These are phyloP conservation scores for Thelonectria discophora DNA, from an alignment of 2,329 filamentous ascomycete genomes.

Conservation along the genomic window DNA sequence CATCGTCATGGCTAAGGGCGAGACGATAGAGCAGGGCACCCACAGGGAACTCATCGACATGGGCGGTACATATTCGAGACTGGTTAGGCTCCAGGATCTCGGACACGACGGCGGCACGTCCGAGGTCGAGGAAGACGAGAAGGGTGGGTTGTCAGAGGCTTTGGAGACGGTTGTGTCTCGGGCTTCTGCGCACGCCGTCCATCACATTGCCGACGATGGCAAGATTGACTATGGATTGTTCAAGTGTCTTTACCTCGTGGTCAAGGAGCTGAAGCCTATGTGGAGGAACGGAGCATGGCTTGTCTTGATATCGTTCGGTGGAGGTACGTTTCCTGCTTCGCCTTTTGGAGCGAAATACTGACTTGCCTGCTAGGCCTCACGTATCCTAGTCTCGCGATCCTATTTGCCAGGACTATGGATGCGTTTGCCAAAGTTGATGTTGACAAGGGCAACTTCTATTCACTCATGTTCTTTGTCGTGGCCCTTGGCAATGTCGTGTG, in stretches of 20 bases:
- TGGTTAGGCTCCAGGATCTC: constrained; percentile 58
- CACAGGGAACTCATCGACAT: constrained; percentile 64
- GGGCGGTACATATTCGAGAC: constrained; percentile 58
- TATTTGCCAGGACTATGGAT: constrained; percentile 52
- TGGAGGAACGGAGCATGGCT: constrained; percentile 37
- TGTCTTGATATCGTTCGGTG: constrained; percentile 38
- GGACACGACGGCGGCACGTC: constrained; percentile 27
- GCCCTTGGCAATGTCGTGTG: constrained; percentile 56
- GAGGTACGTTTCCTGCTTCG: constrained; percentile 35
- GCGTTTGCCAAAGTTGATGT: constrained; percentile 48
- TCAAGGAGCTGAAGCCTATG: constrained; percentile 44
- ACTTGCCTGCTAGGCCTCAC: constrained; percentile 44
- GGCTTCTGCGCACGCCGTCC: constrained; percentile 36
- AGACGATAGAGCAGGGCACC: constrained; percentile 68
- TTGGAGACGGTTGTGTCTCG: constrained; percentile 35
- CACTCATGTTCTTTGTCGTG: constrained; percentile 65
- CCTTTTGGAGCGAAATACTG: neutral
- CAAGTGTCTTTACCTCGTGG: constrained; percentile 42
- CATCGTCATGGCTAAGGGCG: constrained; percentile 68
- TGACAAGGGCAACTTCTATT: constrained; percentile 58
- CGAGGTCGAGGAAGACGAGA: constrained; percentile 40
- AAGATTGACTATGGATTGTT: constrained; percentile 40
- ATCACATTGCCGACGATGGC: constrained; percentile 17
- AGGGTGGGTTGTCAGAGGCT: constrained; percentile 49
- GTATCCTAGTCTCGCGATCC: constrained; percentile 52